Evolutionary conservation across 2,329 filamentous ascomycete species (phyloP).

Genomic region (Leptographium wingfieldii): DNA sequence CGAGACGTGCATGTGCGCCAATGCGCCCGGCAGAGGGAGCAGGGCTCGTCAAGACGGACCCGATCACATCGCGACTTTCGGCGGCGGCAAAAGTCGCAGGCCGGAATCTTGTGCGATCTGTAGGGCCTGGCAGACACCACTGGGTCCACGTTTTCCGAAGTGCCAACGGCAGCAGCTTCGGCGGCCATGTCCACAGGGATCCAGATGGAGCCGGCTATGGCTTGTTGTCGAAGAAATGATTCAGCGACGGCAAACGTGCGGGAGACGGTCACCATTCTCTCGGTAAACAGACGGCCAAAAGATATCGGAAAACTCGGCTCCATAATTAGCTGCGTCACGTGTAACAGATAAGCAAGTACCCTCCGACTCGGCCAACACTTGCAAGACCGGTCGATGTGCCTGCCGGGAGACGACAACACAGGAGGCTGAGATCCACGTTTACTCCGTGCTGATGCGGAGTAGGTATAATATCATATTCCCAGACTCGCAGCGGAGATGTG

Average conservation of each 20-base stretch:
- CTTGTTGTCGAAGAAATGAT: neutral
- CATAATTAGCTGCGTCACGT: neutral
- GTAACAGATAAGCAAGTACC: neutral
- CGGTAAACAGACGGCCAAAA: neutral
- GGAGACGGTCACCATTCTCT: neutral
- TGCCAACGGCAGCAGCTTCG: neutral
- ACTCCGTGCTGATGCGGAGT: no score
- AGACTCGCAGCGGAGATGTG: no score
- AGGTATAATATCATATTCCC: no score
- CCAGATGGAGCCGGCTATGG: neutral
- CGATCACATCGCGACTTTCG: slow-evolving; percentile 4
- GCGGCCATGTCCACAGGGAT: neutral
- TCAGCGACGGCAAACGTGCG: neutral
- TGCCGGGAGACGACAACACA: no score
- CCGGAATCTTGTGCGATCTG: slow-evolving; percentile 4
- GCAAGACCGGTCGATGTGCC: no score
- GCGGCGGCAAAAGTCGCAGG: slow-evolving; percentile 4
- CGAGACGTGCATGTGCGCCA: slow-evolving; percentile 11
- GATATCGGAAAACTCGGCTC: neutral
- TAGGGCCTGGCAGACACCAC: slow-evolving; percentile 12
- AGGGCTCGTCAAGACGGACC: neutral
- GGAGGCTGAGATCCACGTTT: no score
- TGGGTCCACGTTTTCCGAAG: neutral
- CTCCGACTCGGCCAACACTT: no score
- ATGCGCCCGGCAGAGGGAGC: slow-evolving; percentile 30